Conservation (phyloP, 306 rosid species). For the Fagus crenata region DNA sequence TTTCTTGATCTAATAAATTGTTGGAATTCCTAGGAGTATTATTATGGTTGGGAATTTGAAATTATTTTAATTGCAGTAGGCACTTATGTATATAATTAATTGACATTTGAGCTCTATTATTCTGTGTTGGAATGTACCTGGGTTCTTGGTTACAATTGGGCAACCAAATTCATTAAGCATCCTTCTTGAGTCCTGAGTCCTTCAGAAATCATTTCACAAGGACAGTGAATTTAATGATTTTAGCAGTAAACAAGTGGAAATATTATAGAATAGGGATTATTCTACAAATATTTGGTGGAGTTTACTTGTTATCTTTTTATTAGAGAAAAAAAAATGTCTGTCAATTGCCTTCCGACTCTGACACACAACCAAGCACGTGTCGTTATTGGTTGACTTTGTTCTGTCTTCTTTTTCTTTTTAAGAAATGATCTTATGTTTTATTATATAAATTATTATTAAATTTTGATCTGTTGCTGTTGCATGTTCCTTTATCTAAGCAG, state of each 20-base stretch:
- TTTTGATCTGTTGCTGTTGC: neutral
- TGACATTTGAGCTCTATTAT: neutral
- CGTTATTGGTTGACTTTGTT: neutral
- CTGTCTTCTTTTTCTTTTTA: neutral
- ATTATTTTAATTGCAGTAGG: neutral
- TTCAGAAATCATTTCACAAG: neutral
- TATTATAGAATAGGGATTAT: neutral
- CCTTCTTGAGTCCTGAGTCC: neutral
- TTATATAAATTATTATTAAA: neutral
- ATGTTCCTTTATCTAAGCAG: neutral
- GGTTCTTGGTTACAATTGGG: neutral
- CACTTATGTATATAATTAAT: neutral
- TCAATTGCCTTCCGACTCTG: neutral
- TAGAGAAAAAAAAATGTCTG: neutral
- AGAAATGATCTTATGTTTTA: neutral
- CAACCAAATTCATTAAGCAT: constrained; percentile 1
- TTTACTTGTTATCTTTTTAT: neutral
- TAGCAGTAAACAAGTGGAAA: neutral
- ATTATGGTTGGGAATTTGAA: neutral
- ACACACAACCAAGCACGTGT: neutral
- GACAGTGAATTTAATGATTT: neutral
- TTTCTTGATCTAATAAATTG: neutral
- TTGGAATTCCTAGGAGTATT: neutral
- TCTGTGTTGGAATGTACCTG: neutral
- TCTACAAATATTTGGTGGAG: neutral